Evolutionary conservation across 1,139 yeast genomes (phyloP).

Genomic region (Magnusiomyces ingens): DNA sequence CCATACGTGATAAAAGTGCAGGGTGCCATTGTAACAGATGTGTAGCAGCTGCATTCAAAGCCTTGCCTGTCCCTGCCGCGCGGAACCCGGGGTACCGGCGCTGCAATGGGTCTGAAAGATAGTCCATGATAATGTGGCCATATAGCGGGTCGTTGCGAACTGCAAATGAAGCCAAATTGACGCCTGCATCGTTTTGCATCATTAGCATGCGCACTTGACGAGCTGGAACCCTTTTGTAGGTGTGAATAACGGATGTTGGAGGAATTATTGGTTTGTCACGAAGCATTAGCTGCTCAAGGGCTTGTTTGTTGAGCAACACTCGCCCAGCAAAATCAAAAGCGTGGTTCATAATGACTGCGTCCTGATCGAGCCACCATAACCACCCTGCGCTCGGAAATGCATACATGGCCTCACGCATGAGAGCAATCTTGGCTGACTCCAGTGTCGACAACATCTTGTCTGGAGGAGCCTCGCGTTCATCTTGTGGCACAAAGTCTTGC

Average conservation of each 20-base stretch:
- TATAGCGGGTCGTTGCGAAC: constrained; percentile 52
- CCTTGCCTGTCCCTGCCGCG: constrained; percentile 44
- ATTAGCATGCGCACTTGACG: constrained; percentile 50
- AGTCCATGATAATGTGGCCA: constrained; percentile 61
- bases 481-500: constrained; percentile 64
- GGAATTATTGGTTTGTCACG: constrained; percentile 52
- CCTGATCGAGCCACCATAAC: constrained; percentile 82
- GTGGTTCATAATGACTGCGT: constrained; percentile 64
- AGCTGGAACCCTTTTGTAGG: constrained; percentile 57
- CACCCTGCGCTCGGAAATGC: constrained; percentile 84
- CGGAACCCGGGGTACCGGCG: constrained; percentile 60
- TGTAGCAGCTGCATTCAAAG: constrained; percentile 45
- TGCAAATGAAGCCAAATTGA: constrained; percentile 65
- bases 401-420: constrained; percentile 77
- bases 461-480: constrained; percentile 35
- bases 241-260: constrained; percentile 56
- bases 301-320: constrained; percentile 46
- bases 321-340: constrained; percentile 44
- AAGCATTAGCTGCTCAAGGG: constrained; percentile 53
- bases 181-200: constrained; percentile 55
- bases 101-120: constrained; percentile 63
- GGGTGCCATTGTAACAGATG: constrained; percentile 93
- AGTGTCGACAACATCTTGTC: constrained; percentile 22
- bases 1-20: constrained; percentile 59
- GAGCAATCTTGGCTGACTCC: constrained; percentile 52